Conservation (phyloP, 2,329 filamentous ascomycete genomes). For the Colletotrichum truncatum region DNA sequence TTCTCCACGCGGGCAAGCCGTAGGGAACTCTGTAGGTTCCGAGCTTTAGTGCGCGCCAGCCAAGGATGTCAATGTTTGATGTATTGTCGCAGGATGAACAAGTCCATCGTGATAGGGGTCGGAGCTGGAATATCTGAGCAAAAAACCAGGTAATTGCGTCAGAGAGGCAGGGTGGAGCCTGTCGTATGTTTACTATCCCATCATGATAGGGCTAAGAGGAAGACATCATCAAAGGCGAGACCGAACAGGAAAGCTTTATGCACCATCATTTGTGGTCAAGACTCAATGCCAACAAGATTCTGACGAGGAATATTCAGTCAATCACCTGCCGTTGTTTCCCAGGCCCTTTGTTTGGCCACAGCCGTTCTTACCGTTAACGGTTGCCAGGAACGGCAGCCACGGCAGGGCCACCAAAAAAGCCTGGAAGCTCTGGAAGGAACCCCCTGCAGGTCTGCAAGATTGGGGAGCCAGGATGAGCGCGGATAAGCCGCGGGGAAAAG, state of each 20-base stretch:
- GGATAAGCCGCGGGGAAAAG: constrained; percentile 4
- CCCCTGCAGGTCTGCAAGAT: constrained; percentile 27
- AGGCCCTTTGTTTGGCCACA: constrained; percentile 13
- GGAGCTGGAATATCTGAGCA: background rate
- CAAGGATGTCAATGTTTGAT: constrained; percentile 27
- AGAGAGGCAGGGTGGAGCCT: constrained; percentile 7
- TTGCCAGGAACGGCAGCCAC: constrained; percentile 24
- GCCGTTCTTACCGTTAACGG: constrained; percentile 18
- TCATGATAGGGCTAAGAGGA: background rate
- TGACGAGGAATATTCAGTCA: background rate
- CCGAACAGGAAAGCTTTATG: background rate
- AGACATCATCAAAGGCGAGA: background rate
- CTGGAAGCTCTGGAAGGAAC: constrained; percentile 5
- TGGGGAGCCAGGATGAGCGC: constrained; percentile 10
- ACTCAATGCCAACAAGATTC: background rate
- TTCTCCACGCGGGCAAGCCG: constrained; percentile 12
- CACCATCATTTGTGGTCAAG: constrained; percentile 7
- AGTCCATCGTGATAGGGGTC: background rate
- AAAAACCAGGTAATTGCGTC: constrained; percentile 1
- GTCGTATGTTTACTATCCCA: background rate
- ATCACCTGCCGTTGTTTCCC: background rate
- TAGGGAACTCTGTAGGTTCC: background rate
- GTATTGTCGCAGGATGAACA: constrained; percentile 28
- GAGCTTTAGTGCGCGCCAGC: constrained; percentile 19
- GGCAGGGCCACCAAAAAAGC: constrained; percentile 15